Base-by-base conservation (phyloP, 2,329 filamentous ascomycete species). In the Emmonsiellopsis sp. region DNA sequence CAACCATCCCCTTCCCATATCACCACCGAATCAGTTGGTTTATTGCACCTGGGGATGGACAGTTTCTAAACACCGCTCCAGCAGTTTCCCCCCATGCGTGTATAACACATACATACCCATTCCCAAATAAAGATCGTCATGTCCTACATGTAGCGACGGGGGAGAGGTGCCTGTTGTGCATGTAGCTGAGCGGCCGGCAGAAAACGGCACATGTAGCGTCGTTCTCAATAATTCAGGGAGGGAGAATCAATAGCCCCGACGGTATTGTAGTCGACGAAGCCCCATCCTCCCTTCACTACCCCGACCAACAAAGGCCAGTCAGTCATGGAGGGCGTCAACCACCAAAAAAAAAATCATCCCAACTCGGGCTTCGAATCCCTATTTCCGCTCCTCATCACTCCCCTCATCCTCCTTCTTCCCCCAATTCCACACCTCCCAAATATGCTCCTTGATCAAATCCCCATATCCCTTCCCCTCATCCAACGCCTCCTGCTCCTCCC, bases 391-490 rank as follows among this genome's bases (percentile, higher is more conserved):
- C 33, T 62, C 66, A 0, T 67, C 67, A 1, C 56, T 61, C 42
- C 56, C 55, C 61, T 68, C 36, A 65, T 59, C 55, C 51, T 56
- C 55, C 48, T 57, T 55, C 53, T 60, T 57, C 27, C 57, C 60
- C 60, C 57, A 54, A 45, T 70, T 54, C 71, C 71, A 53, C 60
- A 72, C 61, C 65, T 68, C 71, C 32, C 66, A 70, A 0, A 64
- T 67, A 66, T 75, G 68, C 55, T 74, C 70, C 57, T 66, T 65
- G 49, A 74, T 75, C 65, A 74, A 63, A 65, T 71, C 68, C 0
- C 69, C 65, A 63, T 75, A 75, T 2, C 71, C 70, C 56, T 71
- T 73, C 42, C 65, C 63, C 49, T 63, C 56, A 42, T 58, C 60
- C 31, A 66, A 60, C 48, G 70, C 71, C 45, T 72, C 68, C 61